Evolutionary conservation across 345 rosid genomes (phyloP), one percentile per base, ranked within the genome.

Genomic region (Kernera saxatilis): DNA sequence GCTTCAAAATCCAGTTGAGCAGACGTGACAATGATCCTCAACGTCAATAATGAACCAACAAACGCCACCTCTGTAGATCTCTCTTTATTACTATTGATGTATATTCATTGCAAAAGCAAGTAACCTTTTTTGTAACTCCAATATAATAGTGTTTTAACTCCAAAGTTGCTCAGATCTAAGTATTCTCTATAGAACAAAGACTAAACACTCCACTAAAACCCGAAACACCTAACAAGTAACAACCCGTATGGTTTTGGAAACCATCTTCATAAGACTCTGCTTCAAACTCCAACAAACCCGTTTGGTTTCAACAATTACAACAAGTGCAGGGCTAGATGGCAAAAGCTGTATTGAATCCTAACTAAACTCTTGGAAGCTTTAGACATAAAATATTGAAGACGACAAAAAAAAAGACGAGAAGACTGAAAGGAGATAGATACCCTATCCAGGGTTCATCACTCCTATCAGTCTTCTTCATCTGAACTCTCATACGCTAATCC

Each of bases 401-500:
- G 35, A 67, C 45, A 50, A 67, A 68, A 68, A 57, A 68, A 61
- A 53, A 43, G 7, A 39, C 12, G 6, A 23, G 64, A 51, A 50
- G 14, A 58, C 68, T n/a, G 5, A 45, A 26, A 65, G 21, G 21
- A 65, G 18, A 46, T 33, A 23, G 39, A 32, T n/a, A 41, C 18
- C 69, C 7, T 32, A 22, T 69, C 15, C 27, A 45, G 48, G 32
- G 29, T 39, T 25, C 39, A 72, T 45, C 39, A 23, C 46, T 40
- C 49, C 68, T 27, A 19, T 76, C 67, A 76, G 65, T 82, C 84
- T 44, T 86, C 87, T 40, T 90, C 96, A 74, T 93, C 98, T 67
- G 98, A 93, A 82, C 91, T 87, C 17, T 84, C 92, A 77, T 93
- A 93, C 5, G 91, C 84, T 79, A 93, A 77, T 32, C 97, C 98